Evolutionary conservation across 371 early-diverging fungal genomes (phyloP).

Genomic region (Funneliformis caledonium): DNA sequence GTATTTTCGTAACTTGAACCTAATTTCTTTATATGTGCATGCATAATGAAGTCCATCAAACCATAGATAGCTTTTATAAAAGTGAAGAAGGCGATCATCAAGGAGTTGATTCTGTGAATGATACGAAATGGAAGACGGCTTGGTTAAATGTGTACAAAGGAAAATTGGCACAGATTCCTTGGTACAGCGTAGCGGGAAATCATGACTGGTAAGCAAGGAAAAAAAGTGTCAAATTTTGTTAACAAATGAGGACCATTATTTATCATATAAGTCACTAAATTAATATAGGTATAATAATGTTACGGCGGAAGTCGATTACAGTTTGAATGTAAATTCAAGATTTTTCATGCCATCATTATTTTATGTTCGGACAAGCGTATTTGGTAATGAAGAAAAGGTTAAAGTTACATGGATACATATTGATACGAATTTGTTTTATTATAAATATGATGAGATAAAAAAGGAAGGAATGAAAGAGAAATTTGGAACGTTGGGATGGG

Average conservation of each 20-base stretch:
- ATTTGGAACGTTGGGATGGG: background rate
- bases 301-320: constrained; percentile 32
- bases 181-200: constrained; percentile 39
- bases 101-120: constrained; percentile 27
- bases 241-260: background rate
- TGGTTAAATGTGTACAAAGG: constrained; percentile 38
- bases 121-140: constrained; percentile 34
- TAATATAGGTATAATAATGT: constrained; percentile 33
- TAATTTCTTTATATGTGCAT: background rate
- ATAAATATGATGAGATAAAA: background rate
- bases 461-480: background rate
- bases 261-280: background rate
- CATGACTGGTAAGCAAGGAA: constrained; percentile 30
- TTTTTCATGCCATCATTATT: constrained; percentile 34
- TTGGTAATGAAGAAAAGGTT: constrained; percentile 2
- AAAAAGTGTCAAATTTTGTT: background rate
- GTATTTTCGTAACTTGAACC: background rate
- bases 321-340: constrained; percentile 6
- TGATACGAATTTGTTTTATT: constrained; percentile 35
- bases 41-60: background rate
- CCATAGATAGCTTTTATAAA: constrained; percentile 38
- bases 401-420: constrained; percentile 38
- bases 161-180: constrained; percentile 28
- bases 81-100: constrained; percentile 19
- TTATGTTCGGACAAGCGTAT: constrained; percentile 15